Evolutionary conservation across 371 early-diverging fungal genomes (phyloP).

Genomic region (Syncephalastrum sp.): DNA sequence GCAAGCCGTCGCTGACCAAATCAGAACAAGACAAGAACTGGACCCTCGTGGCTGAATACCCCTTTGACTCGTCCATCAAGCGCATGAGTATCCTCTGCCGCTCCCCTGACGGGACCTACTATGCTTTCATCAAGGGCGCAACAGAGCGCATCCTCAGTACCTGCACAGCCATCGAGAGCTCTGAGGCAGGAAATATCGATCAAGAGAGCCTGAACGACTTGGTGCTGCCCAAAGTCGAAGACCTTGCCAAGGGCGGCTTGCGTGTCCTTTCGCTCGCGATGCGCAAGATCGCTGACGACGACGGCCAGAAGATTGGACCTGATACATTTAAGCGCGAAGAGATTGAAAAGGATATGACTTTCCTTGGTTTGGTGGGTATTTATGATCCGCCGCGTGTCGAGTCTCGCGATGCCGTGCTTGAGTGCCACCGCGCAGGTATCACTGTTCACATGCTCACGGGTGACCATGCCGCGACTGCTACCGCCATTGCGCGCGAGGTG

Average conservation of each 20-base stretch:
- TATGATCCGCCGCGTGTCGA: constrained; percentile 91
- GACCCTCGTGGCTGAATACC: constrained; percentile 75
- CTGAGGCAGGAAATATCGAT: constrained; percentile 32
- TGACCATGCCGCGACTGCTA: constrained; percentile 91
- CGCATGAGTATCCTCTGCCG: constrained; percentile 86
- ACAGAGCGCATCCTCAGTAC: constrained; percentile 71
- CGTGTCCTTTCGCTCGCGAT: constrained; percentile 54
- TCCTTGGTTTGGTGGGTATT: constrained; percentile 92
- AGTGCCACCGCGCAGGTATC: constrained; percentile 91
- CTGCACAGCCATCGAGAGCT: constrained; percentile 51
- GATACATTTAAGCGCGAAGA: constrained; percentile 58
- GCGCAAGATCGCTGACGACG: constrained; percentile 44
- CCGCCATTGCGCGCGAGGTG: constrained; percentile 91
- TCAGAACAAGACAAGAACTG: constrained; percentile 37
- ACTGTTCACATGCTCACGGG: constrained; percentile 95
- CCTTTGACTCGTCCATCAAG: constrained; percentile 86
- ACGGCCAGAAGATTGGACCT: constrained; percentile 34
- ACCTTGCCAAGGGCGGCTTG: constrained; percentile 68
- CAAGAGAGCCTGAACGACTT: constrained; percentile 46
- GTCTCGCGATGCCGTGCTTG: constrained; percentile 74
- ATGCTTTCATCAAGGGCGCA: constrained; percentile 69
- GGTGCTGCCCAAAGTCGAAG: constrained; percentile 56
- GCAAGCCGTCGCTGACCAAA: constrained; percentile 59
- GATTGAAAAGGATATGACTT: constrained; percentile 75
- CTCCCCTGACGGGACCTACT: constrained; percentile 55